Base-by-base conservation (phyloP, 202 grass and related monocot species). In the Cymbopogon flexuosus region DNA sequence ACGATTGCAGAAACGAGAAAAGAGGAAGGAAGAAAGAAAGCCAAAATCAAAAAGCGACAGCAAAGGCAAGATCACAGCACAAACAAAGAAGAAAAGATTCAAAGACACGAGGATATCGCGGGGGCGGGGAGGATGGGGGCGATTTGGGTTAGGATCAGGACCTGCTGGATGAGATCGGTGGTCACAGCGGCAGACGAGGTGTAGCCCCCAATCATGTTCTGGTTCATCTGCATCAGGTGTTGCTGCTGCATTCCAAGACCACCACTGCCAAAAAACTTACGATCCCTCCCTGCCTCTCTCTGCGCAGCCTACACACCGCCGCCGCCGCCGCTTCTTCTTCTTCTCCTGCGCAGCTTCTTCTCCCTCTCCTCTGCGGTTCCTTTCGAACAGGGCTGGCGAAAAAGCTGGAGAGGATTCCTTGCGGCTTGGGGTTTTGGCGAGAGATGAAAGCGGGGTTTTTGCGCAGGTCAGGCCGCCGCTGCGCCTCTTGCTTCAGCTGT, bases 161-260 rank as follows among this genome's bases (percentile, higher is more conserved):
- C 96, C 96, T 99, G 96, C 82, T 99, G 96, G 67, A 99, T 99
- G 85, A 96, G 85, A 93, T 99, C 96, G 85, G 96, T 99, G 81
- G 96, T 99, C 85, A 96, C 91, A 81, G 89, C 71, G 56, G 86
- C 76, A 76, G 96, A 91, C 63, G 96, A 90, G 56, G 89, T 91
- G 79, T 95, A 98, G 76, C 92, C 90, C 78, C 92, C 96, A 87
- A 98, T 98, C 96, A 98, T 94, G 76, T 76, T 81, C 87, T 98
- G 96, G 93, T 95, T 95, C 96, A 98, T 95, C 92, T 99, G 96
- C 96, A 99, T 96, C 82, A 98, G 90, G 89, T 96, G 93, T 87
- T 99, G 96, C 86, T 99, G 96, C 90, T 99, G 96, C 96, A 99
- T 99, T 84, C 87, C 80, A 84, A 82, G 16, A 39, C 67, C 56